Evolutionary conservation across 176 grass and related monocot genomes (phyloP).

Genomic region (Raddia guianensis): DNA sequence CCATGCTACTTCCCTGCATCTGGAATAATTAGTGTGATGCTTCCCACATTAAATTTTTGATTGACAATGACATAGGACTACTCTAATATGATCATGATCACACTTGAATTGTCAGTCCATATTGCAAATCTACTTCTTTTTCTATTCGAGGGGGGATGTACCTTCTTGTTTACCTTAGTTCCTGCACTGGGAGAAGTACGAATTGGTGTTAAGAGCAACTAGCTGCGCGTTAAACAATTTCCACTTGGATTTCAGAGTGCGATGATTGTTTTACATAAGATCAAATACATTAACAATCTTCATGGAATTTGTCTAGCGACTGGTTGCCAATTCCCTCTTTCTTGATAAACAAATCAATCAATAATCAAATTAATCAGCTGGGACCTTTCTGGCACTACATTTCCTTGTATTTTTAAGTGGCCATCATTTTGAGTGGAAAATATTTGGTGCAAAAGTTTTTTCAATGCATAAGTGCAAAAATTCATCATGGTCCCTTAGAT

Average conservation of each 20-base stretch:
- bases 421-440: background rate
- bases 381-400: constrained; percentile 1
- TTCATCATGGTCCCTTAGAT: no score
- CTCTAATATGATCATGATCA: background rate
- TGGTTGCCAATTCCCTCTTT: background rate
- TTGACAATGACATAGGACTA: background rate
- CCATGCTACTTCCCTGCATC: constrained; percentile 24
- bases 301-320: background rate
- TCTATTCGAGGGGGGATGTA: background rate
- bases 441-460: no score
- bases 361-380: background rate
- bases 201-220: background rate
- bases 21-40: constrained; percentile 8
- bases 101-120: background rate
- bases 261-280: background rate
- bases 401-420: background rate
- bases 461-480: no score
- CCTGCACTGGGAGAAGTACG: background rate
- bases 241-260: background rate
- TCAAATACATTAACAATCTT: background rate
- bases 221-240: background rate
- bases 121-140: background rate
- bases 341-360: background rate
- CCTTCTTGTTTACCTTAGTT: no score
- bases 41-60: background rate